Evolutionary conservation across 352 stramenopile genomes (phyloP).

Genomic region (Poterioochromonas sp.): DNA sequence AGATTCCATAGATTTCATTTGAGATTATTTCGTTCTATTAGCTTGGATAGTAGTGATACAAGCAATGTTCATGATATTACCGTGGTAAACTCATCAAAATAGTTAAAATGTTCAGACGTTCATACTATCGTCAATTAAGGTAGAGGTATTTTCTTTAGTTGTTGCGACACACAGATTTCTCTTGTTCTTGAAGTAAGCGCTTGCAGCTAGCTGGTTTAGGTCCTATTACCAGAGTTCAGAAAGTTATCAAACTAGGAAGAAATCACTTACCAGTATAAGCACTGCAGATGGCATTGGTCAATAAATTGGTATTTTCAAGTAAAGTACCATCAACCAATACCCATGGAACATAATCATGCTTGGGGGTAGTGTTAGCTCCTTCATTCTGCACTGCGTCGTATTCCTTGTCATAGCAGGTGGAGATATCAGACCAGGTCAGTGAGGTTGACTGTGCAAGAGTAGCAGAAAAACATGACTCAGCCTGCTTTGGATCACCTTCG

Average conservation of each 20-base stretch:
- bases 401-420: background rate
- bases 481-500: background rate
- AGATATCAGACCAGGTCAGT: background rate
- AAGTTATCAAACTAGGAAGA: too few relatives aligned
- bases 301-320: background rate
- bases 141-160: too few relatives aligned
- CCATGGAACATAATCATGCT: conserved; percentile 18
- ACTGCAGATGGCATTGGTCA: background rate
- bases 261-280: conserved; percentile 18
- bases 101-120: too few relatives aligned
- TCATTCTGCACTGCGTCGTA: background rate
- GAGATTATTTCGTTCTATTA: too few relatives aligned
- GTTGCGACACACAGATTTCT: too few relatives aligned
- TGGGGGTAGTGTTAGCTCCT: background rate
- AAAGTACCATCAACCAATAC: background rate
- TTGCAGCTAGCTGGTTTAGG: background rate
- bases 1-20: too few relatives aligned
- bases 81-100: too few relatives aligned
- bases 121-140: too few relatives aligned
- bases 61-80: too few relatives aligned
- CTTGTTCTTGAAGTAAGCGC: too few relatives aligned
- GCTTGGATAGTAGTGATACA: too few relatives aligned
- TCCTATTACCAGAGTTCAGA: too few relatives aligned
- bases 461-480: background rate
- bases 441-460: background rate